Base-by-base conservation (phyloP, 2,329 filamentous ascomycete genomes). In the Thielaviopsis populi region DNA sequence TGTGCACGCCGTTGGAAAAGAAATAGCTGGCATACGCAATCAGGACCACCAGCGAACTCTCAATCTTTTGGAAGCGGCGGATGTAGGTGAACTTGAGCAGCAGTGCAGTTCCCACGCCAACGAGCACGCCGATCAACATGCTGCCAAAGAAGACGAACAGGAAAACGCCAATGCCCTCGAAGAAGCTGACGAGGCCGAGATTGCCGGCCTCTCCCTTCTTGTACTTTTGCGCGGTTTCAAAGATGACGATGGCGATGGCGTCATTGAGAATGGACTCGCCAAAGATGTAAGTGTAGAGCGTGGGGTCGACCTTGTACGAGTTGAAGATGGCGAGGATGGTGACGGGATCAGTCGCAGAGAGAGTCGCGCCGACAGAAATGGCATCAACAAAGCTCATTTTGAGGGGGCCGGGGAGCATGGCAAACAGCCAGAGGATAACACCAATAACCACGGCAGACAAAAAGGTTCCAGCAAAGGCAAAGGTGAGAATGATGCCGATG, bases 301-400 rank as follows among this genome's bases (percentile, higher is more conserved):
- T 97, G 2, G 94, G 94, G 71, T 99, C 94, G 70, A 99, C 94
- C 76, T 97, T 97, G 82, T 97, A 99, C 1, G 94, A 88, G 74
- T 96, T 97, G 82, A 99, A 99, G 69, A 99, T 99, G 73, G 94
- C 94, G 63, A 99, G 79, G 70, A 99, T 97, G 0, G 94, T 99
- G 66, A 99, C 92, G 0, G 94, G 94, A 72, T 99, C 94, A 1
- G 94, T 99, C 66, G 94, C 94, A 1, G 94, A 97, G 40, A 99
- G 82, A 0, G 94, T 99, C 54, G 94, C 94, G 70, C 94, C 94
- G 53, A 99, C 90, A 0, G 91, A 95, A 73, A 99, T 94, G 68
- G 94, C 94, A 72, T 99, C 94, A 68, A 96, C 89, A 73, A 96
- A 96, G 64, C 83, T 86, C 76, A 99, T 89, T 65, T 87, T 83